Percentiles rank a stretch among this genome's conserved stretches.
Conservation (phyloP, 306 rosid species). For the Cucurbita maxima region DNA sequence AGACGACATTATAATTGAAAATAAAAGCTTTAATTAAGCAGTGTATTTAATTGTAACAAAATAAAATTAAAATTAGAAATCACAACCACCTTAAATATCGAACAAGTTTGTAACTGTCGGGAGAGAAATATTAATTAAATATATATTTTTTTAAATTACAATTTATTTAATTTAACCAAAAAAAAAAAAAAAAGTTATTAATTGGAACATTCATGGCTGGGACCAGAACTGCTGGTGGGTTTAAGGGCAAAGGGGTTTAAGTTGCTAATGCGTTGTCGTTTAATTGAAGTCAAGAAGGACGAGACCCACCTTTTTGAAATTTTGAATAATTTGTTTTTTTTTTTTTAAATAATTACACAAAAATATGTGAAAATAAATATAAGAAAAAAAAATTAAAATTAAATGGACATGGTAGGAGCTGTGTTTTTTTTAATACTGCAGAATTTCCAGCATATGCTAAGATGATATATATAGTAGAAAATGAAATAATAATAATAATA, state of each 20-base stretch:
- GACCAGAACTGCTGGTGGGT: constrained; percentile 8
- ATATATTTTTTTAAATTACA: neutral
- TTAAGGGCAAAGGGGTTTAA: constrained; percentile 1
- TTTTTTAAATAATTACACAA: neutral
- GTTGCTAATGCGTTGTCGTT: constrained; percentile 6
- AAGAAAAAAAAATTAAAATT: neutral
- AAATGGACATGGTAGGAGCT: neutral
- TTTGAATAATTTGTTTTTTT: neutral
- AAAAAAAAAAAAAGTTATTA: neutral
- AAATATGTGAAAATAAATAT: no score
- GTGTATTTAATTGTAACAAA: neutral
- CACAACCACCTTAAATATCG: constrained; percentile 6
- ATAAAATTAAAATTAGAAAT: constrained; percentile 1
- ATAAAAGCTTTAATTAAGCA: neutral
- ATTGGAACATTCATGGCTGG: constrained; percentile 6
- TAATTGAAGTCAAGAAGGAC: neutral
- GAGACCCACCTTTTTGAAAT: neutral
- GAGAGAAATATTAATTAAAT: neutral
- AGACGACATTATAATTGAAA: neutral
- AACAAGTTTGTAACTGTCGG: constrained; percentile 1
- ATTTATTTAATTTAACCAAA: neutral
- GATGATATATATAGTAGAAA: neutral
- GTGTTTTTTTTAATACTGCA: neutral
- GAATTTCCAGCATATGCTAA: neutral
- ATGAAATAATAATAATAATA: neutral